Evolutionary conservation across 371 early-diverging fungal genomes (phyloP), one percentile per base, ranked within the genome.

Genomic region (Rhizopus sp.): DNA sequence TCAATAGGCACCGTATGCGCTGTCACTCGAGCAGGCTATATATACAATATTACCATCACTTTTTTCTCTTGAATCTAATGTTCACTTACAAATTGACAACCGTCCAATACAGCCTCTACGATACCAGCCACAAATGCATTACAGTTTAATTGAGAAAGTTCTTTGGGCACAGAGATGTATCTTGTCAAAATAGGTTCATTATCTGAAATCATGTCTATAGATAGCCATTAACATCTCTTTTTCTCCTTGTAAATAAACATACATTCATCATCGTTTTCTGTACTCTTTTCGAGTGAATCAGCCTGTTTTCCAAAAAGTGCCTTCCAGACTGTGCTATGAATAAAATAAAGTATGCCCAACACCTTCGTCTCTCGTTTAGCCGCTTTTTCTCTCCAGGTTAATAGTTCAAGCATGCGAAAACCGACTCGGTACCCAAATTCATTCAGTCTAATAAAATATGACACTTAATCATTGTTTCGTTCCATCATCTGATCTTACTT

Each of bases 201-300:
- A 70, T 98, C 98, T 15, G 91, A 91, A 37, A 98, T 93, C 98
- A 98, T 98, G 64, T 96, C 92, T 94, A 72, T 17, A 10, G n/a
- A 29, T 44, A 49, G 39, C 13, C 7, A 31, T 45, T 32, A 46
- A 16, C 32, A 53, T n/a, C 10, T 37, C 8, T 8, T 9, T 16
- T 13, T 23, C 15, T 57, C 40, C 5, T 3, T 12, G 17, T n/a
- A 31, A 9, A 15, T 31, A 23, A 30, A 51, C 78, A 55, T 79
- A 90, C 92, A 97, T 85, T 98, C 97, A 59, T 97, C 97, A 42
- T 95, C 94, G 62, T 88, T 87, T 50, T 97, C 96, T 4, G 95
- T 95, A 55, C 92, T 89, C 67, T 91, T 92, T 64, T 95, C 96
- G 39, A 95, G 78, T 35, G 97, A 90, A 77, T 97, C 96, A 5